A percentile compares a stretch with the other conserved stretches of the same genome.
phyloP scores from a whole-genome alignment of 2,329 filamentous ascomycete genomes.

The Pseudogymnoascus pannorum region DNA sequence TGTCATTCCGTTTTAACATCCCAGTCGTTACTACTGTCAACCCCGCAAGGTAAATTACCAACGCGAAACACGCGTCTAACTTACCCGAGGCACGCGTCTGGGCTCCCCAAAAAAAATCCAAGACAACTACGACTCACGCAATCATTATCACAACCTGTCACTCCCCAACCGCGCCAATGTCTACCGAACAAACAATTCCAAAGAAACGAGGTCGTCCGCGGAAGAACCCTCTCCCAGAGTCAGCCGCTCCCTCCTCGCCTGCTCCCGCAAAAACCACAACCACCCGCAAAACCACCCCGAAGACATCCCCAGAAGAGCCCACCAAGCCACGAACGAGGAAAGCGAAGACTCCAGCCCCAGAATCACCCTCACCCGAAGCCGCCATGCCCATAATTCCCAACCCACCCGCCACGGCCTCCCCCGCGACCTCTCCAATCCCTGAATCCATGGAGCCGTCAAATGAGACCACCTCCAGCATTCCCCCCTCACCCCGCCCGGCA shows the following conservation, averaged over 20 bases:
- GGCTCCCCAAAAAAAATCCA: not conserved
- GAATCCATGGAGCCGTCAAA: not conserved
- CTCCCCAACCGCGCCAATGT: not conserved
- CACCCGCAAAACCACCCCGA: not conserved
- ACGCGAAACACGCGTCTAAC: conserved; percentile 3
- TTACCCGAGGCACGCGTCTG: not conserved
- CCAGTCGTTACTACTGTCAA: not conserved
- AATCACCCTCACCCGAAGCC: not conserved
- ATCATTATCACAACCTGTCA: not conserved
- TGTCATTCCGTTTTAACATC: not conserved
- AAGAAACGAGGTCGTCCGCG: not conserved
- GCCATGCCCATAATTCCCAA: not conserved
- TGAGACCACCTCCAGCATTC: not conserved
- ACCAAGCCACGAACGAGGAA: not conserved
- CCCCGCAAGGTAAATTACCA: conserved; percentile 3
- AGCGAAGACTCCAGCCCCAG: not conserved
- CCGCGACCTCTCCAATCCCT: not conserved
- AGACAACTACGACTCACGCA: not conserved
- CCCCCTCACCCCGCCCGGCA: not conserved
- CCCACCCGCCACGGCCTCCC: not conserved
- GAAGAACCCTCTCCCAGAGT: not conserved
- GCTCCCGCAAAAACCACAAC: not conserved
- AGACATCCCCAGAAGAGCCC: not conserved
- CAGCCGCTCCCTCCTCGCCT: not conserved
- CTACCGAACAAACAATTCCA: not conserved